Conservation (phyloP, 2,329 filamentous ascomycete species). For the Mycosphaerella sp. region DNA sequence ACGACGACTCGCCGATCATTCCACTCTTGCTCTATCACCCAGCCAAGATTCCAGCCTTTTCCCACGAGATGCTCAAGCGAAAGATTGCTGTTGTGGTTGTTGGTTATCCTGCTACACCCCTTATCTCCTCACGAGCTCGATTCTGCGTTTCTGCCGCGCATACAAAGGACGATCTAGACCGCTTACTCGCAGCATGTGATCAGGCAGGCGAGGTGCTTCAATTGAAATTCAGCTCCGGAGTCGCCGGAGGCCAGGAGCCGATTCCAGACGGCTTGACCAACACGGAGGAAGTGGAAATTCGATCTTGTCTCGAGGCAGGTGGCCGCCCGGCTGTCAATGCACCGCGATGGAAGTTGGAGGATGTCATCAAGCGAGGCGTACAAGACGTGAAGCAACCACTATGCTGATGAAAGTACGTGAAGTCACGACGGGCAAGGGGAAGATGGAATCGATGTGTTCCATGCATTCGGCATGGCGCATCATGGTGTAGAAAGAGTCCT, state of each 20-base stretch:
- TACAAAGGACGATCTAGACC: conserved; percentile 96
- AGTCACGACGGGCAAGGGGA: neutral
- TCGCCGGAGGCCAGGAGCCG: conserved; percentile 79
- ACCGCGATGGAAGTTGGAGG: conserved; percentile 73
- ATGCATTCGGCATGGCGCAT: neutral
- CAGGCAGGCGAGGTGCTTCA: conserved; percentile 88
- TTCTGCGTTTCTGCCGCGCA: conserved; percentile 96
- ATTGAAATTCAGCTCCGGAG: conserved; percentile 93
- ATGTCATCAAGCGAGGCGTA: conserved; percentile 66
- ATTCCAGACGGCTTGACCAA: conserved; percentile 64
- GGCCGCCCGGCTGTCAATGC: conserved; percentile 48
- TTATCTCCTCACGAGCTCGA: conserved; percentile 88
- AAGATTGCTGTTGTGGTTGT: conserved; percentile 98
- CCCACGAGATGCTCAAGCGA: conserved; percentile 94
- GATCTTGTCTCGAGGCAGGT: conserved; percentile 49
- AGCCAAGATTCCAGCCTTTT: conserved; percentile 98
- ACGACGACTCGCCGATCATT: conserved; percentile 96
- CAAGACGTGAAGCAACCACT: conserved; percentile 69
- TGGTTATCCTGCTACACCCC: conserved; percentile 90
- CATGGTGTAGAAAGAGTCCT: neutral
- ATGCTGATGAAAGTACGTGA: neutral
- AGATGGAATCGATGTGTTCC: neutral
- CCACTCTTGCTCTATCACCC: conserved; percentile 93
- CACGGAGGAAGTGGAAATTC: conserved; percentile 63
- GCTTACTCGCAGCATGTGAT: conserved; percentile 80